Evolutionary conservation across 2,329 filamentous ascomycete species (phyloP).

Genomic region (Xylaria sp.): DNA sequence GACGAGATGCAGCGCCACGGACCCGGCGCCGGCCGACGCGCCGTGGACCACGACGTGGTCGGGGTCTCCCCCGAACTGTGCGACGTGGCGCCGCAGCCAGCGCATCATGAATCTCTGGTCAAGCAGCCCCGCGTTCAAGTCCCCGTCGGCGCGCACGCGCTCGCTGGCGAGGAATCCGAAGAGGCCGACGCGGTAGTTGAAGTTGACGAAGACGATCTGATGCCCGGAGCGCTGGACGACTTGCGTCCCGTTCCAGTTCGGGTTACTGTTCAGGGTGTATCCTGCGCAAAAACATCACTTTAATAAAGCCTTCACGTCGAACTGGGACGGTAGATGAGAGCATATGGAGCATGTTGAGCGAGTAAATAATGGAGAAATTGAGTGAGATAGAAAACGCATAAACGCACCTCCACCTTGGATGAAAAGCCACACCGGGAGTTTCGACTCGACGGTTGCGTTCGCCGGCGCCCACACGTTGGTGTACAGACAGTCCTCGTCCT

Average conservation of each 20-base stretch:
- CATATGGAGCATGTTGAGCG: neutral
- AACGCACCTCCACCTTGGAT: slow-evolving; percentile 54
- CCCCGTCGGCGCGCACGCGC: slow-evolving; percentile 63
- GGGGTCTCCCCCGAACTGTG: slow-evolving; percentile 68
- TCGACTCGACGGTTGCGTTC: slow-evolving; percentile 53
- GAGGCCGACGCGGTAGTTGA: slow-evolving; percentile 72
- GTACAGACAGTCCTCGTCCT: slow-evolving; percentile 58
- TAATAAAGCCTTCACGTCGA: neutral
- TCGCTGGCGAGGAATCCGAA: slow-evolving; percentile 72
- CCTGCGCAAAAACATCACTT: neutral
- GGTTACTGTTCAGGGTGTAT: slow-evolving; percentile 60
- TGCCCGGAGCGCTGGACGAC: slow-evolving; percentile 58
- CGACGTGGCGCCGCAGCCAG: slow-evolving; percentile 72
- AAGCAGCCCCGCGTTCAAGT: slow-evolving; percentile 71
- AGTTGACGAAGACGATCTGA: slow-evolving; percentile 67
- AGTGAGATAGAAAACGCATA: neutral
- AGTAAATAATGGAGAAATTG: neutral
- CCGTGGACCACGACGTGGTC: slow-evolving; percentile 70
- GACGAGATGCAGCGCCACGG: slow-evolving; percentile 55
- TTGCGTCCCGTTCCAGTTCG: slow-evolving; percentile 62
- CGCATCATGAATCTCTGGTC: slow-evolving; percentile 70
- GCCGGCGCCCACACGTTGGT: slow-evolving; percentile 59
- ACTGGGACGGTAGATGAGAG: neutral
- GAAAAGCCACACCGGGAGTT: slow-evolving; percentile 65
- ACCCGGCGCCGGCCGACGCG: slow-evolving; percentile 69